phyloP scores from a whole-genome alignment of 495 filamentous ascomycete genomes.

The Penicillium robsamsonii region DNA sequence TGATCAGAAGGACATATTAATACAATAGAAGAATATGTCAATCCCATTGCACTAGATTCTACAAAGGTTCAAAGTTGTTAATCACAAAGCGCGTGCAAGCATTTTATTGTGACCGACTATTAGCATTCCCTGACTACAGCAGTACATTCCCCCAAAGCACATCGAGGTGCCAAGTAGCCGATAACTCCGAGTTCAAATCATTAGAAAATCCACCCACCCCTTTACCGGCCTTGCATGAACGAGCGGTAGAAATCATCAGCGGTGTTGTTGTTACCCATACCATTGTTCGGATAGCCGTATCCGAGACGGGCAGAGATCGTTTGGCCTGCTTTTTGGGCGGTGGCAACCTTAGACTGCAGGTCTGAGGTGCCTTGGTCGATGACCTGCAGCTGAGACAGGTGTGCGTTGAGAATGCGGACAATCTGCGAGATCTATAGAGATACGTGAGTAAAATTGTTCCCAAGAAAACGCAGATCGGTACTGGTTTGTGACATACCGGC shows the following conservation, averaged over 20 bases:
- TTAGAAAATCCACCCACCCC: conserved; percentile 13
- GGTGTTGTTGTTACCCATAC: conserved; percentile 57
- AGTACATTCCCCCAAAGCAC: conserved; percentile 18
- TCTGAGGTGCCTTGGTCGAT: conserved; percentile 83
- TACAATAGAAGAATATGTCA: background rate
- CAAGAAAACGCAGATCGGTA: background rate
- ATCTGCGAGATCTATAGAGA: conserved; percentile 77
- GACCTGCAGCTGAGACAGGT: conserved; percentile 82
- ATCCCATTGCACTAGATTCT: background rate
- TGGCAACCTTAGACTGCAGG: conserved; percentile 72
- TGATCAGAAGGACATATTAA: background rate
- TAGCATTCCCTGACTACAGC: conserved; percentile 12
- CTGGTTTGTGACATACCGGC: conserved; percentile 62
- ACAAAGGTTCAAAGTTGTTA: background rate
- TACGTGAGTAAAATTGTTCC: conserved; percentile 8
- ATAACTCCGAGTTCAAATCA: conserved; percentile 20
- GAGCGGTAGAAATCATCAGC: conserved; percentile 82
- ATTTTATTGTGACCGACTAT: conserved; percentile 13
- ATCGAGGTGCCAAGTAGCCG: conserved; percentile 13
- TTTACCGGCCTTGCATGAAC: conserved; percentile 63
- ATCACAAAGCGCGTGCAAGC: conserved; percentile 10
- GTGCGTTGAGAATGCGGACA: conserved; percentile 87
- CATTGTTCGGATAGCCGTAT: conserved; percentile 52
- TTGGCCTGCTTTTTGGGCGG: conserved; percentile 72
- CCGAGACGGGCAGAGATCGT: conserved; percentile 67